A percentile compares a stretch with the other conserved stretches of the same genome.
Evolutionary conservation across 371 early-diverging fungal genomes (phyloP).

Genomic region (Apophysomyces variabilis): DNA sequence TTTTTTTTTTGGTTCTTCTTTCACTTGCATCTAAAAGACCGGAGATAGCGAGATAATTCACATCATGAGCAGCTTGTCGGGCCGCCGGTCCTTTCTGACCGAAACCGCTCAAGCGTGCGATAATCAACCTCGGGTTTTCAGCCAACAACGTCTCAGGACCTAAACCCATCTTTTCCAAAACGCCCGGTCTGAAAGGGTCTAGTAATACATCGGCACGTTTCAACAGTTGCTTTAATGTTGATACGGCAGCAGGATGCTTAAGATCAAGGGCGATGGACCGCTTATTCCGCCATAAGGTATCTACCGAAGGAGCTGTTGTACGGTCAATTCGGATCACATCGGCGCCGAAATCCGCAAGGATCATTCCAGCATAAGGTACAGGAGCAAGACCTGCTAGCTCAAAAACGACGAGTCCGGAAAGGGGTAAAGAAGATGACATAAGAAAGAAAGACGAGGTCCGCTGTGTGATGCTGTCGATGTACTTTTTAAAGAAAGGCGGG

Average conservation of each 20-base stretch:
- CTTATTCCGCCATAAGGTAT: conserved; percentile 60
- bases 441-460: neutral
- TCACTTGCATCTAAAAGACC: conserved; percentile 65
- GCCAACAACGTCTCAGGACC: conserved; percentile 66
- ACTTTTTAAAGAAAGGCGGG: neutral
- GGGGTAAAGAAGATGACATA: conserved; percentile 34
- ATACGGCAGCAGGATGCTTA: conserved; percentile 56
- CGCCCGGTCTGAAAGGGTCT: conserved; percentile 84
- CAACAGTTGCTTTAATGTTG: conserved; percentile 49
- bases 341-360: conserved; percentile 79
- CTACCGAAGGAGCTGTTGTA: conserved; percentile 40
- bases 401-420: conserved; percentile 63
- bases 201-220: conserved; percentile 68
- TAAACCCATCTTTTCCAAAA: conserved; percentile 72
- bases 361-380: conserved; percentile 74
- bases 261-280: conserved; percentile 72
- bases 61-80: conserved; percentile 76
- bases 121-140: conserved; percentile 63
- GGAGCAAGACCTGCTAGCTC: conserved; percentile 83
- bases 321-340: conserved; percentile 76
- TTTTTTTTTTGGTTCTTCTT: no score
- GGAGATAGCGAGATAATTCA: conserved; percentile 74
- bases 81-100: conserved; percentile 67
- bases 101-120: conserved; percentile 75
- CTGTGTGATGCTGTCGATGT: neutral